phyloP scores from a whole-genome alignment of 2,329 filamentous ascomycete genomes.

The Sporothrix euskadiensis region DNA sequence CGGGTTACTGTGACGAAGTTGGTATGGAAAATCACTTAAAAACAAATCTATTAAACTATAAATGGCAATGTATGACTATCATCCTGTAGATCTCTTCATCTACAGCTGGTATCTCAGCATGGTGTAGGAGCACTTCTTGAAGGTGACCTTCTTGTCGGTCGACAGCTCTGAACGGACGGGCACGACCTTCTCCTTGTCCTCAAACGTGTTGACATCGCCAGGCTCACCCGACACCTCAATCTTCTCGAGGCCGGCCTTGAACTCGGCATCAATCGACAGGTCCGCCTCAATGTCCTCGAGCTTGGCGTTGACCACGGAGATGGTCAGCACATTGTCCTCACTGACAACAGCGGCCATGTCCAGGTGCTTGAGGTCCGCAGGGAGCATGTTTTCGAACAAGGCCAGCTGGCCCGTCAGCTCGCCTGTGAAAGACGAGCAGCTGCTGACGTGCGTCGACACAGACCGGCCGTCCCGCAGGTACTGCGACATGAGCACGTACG shows the following conservation, averaged over 20 bases:
- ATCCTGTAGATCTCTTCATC: neutral
- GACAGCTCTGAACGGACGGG: conserved; percentile 10
- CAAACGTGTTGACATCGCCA: conserved; percentile 8
- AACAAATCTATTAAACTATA: no score
- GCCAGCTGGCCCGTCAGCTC: conserved; percentile 11
- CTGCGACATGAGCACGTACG: conserved; percentile 65
- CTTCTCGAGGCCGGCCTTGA: conserved; percentile 12
- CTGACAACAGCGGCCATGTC: conserved; percentile 17
- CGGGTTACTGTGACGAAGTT: no score
- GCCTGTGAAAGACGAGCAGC: neutral
- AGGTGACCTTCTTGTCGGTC: neutral
- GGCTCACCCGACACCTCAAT: conserved; percentile 19
- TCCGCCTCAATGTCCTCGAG: conserved; percentile 18
- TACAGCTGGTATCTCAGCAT: conserved; percentile 20
- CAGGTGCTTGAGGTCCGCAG: neutral
- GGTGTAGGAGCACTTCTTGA: conserved; percentile 22
- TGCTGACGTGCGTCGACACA: neutral
- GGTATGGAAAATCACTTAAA: no score
- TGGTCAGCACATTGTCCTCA: neutral
- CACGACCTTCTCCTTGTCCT: conserved; percentile 20
- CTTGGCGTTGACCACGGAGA: conserved; percentile 17
- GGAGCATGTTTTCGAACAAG: conserved; percentile 5
- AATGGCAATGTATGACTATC: no score
- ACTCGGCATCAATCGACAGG: neutral
- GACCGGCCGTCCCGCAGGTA: conserved; percentile 66